These are phyloP conservation scores for Termitomyces sp. DNA, from an alignment of 768 basidiomycete species.

Conservation along the genomic window DNA sequence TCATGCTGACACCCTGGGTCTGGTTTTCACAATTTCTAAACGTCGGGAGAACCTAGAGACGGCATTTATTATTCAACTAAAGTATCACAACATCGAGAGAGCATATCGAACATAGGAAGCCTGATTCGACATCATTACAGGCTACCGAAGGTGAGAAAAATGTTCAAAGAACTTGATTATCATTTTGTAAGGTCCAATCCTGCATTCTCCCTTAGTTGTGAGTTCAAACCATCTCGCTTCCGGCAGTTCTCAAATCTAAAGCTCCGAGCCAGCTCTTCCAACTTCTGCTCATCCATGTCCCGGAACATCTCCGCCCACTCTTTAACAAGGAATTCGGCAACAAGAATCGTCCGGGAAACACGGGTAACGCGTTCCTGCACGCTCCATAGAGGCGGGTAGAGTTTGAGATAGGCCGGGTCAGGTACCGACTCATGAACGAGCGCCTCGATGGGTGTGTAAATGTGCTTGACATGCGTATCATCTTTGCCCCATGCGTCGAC, in stretches of 20 bases:
- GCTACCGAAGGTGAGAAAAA: not conserved
- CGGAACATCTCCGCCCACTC: slow-evolving; percentile 71
- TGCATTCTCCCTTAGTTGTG: slow-evolving; percentile 34
- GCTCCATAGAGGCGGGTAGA: slow-evolving; percentile 65
- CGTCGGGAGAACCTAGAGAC: not conserved
- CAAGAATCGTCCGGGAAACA: slow-evolving; percentile 58
- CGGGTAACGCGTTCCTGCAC: slow-evolving; percentile 49
- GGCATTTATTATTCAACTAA: not conserved
- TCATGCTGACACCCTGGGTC: not conserved
- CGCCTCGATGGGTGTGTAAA: slow-evolving; percentile 61
- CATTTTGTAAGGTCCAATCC: slow-evolving; percentile 1
- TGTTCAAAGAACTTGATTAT: not conserved
- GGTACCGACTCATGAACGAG: slow-evolving; percentile 48
- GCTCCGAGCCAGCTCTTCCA: slow-evolving; percentile 68
- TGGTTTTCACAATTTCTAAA: not conserved
- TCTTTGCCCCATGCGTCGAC: slow-evolving; percentile 81
- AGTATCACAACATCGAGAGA: not conserved
- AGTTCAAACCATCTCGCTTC: slow-evolving; percentile 62
- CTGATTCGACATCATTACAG: not conserved
- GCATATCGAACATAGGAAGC: not conserved
- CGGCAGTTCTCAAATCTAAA: slow-evolving; percentile 69
- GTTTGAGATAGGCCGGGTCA: slow-evolving; percentile 34
- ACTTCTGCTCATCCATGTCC: slow-evolving; percentile 48
- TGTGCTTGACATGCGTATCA: slow-evolving; percentile 43
- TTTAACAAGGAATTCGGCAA: slow-evolving; percentile 63